phyloP scores from a whole-genome alignment of 2,329 filamentous ascomycete species.

The Sporothrix curviconia region DNA sequence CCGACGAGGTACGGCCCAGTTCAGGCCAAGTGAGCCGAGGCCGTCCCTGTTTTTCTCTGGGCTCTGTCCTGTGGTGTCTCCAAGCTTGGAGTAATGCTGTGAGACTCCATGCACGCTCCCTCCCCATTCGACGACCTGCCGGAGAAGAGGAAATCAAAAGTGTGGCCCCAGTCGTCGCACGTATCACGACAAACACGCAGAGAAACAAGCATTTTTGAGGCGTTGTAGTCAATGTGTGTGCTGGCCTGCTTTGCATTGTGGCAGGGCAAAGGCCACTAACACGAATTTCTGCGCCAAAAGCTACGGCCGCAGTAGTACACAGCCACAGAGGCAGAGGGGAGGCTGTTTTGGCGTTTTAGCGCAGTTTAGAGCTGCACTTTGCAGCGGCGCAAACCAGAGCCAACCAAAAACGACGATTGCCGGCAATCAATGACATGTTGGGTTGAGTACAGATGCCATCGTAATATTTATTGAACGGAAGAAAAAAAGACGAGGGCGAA shows the following conservation, averaged over 20 bases:
- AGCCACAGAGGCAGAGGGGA: conserved; percentile 5
- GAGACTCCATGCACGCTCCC: too few relatives aligned
- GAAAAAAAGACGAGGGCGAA: not conserved
- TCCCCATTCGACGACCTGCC: too few relatives aligned
- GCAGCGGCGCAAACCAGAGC: not conserved
- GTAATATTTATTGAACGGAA: too few relatives aligned
- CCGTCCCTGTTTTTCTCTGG: too few relatives aligned
- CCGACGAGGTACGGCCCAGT: not conserved
- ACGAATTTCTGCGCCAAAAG: not conserved
- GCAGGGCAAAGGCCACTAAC: not conserved
- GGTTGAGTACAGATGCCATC: not conserved
- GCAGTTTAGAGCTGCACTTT: too few relatives aligned
- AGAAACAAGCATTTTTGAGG: too few relatives aligned
- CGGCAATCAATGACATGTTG: not conserved
- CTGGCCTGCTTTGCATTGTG: not conserved
- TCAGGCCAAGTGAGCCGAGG: conserved; percentile 3
- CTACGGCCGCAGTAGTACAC: conserved; percentile 6
- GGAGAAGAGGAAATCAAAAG: too few relatives aligned
- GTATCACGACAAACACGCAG: too few relatives aligned
- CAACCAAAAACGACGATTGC: not conserved
- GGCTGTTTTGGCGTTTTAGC: not conserved
- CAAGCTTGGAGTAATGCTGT: too few relatives aligned
- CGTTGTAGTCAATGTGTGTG: not conserved
- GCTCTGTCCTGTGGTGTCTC: too few relatives aligned
- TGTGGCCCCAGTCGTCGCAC: too few relatives aligned